Evolutionary conservation across 331 rosid genomes (phyloP).

Genomic region (Stylosanthes scabra): DNA sequence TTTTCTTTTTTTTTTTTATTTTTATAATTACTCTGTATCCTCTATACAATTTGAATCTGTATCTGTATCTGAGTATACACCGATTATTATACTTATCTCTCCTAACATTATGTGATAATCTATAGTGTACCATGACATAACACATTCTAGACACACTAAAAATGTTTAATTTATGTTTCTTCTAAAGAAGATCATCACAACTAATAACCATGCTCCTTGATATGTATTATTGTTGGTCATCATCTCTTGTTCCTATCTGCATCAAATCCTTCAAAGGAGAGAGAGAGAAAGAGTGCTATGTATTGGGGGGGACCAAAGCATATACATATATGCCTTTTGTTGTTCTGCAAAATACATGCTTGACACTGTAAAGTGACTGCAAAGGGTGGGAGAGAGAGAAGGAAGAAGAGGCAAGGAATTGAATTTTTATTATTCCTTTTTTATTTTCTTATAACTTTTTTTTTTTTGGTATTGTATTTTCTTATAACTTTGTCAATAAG

Average conservation of each 20-base stretch:
- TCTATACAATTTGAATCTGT: no score
- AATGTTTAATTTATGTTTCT: constrained; percentile 35
- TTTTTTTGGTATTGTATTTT: constrained; percentile 4
- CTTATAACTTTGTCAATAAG: constrained; percentile 30
- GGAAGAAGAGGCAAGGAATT: neutral
- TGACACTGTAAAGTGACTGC: constrained; percentile 18
- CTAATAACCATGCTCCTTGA: constrained; percentile 18
- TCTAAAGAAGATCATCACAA: constrained; percentile 34
- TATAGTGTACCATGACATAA: neutral
- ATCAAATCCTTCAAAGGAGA: constrained; percentile 26
- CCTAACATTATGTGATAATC: no score
- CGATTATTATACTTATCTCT: no score
- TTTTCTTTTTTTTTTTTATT: no score
- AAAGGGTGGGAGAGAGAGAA: constrained; percentile 24
- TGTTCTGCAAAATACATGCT: constrained; percentile 32
- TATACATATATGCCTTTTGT: constrained; percentile 23
- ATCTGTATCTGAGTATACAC: no score
- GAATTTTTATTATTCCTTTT: constrained; percentile 24
- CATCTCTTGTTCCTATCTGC: constrained; percentile 28
- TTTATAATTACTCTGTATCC: no score
- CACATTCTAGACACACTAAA: constrained; percentile 2
- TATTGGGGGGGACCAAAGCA: constrained; percentile 40
- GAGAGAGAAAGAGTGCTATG: neutral
- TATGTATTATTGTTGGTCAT: constrained; percentile 2
- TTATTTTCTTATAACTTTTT: no score